Conservation (phyloP, 139 green algal species). For the Pleodorina starrii region DNA sequence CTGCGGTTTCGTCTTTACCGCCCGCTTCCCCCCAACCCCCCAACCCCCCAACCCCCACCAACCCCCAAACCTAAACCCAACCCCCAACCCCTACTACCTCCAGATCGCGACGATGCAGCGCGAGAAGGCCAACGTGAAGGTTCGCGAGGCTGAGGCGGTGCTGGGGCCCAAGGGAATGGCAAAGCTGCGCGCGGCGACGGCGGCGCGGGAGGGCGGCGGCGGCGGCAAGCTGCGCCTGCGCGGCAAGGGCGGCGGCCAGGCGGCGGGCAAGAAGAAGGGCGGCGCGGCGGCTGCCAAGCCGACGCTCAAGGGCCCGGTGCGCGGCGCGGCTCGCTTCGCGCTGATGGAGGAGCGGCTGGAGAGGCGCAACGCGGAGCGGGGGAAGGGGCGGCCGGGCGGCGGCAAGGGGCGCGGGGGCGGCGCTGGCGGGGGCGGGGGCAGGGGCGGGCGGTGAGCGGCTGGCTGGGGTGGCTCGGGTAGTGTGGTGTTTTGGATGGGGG, state of each 20-base stretch:
- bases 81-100: too few relatives aligned
- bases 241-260: conserved; percentile 36
- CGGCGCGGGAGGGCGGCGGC: conserved; percentile 49
- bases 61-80: too few relatives aligned
- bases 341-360: conserved; percentile 27
- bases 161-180: conserved; percentile 31
- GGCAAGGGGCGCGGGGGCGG: not conserved
- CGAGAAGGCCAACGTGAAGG: conserved; percentile 21
- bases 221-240: conserved; percentile 15
- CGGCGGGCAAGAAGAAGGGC: conserved; percentile 10
- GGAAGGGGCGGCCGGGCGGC: not conserved
- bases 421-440: not conserved
- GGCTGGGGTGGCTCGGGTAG: not conserved
- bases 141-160: conserved; percentile 32
- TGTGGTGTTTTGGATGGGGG: not conserved
- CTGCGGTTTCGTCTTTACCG: too few relatives aligned
- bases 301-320: conserved; percentile 28
- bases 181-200: conserved; percentile 30
- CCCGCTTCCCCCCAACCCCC: too few relatives aligned
- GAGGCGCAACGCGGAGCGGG: conserved; percentile 24
- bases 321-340: conserved; percentile 59
- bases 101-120: conserved; percentile 33
- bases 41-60: too few relatives aligned
- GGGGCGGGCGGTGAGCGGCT: not conserved
- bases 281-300: conserved; percentile 37